Evolutionary conservation across 257 asterid species (phyloP).

Genomic region (Solanum appendiculatum): DNA sequence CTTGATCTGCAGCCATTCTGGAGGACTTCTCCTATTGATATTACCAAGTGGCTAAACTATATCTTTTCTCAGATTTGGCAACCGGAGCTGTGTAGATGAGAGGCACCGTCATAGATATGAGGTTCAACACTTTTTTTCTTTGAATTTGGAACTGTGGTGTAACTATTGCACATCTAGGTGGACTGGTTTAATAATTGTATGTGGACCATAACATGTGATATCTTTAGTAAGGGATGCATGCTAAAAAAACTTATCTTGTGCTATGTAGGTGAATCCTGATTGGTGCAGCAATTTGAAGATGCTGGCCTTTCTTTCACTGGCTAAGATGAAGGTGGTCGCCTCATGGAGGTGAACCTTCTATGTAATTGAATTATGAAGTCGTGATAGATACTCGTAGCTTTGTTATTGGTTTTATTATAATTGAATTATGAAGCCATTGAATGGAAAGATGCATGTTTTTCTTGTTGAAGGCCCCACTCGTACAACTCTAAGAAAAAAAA

Average conservation of each 20-base stretch:
- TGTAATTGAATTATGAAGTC: not conserved
- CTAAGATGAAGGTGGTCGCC: conserved; percentile 61
- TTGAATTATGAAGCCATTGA: too few species aligned
- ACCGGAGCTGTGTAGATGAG: conserved; percentile 9
- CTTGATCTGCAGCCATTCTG: not conserved
- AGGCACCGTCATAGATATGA: conserved; percentile 27
- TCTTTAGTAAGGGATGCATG: too few species aligned
- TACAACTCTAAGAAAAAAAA: too few species aligned
- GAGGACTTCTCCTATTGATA: not conserved
- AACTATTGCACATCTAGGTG: not conserved
- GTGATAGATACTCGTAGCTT: not conserved
- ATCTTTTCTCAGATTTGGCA: conserved; percentile 13
- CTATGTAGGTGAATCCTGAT: conserved; percentile 63
- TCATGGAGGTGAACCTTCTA: conserved; percentile 57
- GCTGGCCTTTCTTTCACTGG: conserved; percentile 67
- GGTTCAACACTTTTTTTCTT: not conserved
- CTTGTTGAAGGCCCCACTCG: too few species aligned
- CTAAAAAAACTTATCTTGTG: too few species aligned
- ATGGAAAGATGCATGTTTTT: too few species aligned
- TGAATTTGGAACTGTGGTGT: not conserved
- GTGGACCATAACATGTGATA: too few species aligned
- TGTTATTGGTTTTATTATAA: not conserved
- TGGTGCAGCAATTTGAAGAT: conserved; percentile 52
- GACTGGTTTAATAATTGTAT: not conserved
- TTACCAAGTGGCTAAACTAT: not conserved